These are phyloP conservation scores for Beauveria pseudobassiana DNA, from an alignment of 2,329 filamentous ascomycete species.

Conservation along the genomic window DNA sequence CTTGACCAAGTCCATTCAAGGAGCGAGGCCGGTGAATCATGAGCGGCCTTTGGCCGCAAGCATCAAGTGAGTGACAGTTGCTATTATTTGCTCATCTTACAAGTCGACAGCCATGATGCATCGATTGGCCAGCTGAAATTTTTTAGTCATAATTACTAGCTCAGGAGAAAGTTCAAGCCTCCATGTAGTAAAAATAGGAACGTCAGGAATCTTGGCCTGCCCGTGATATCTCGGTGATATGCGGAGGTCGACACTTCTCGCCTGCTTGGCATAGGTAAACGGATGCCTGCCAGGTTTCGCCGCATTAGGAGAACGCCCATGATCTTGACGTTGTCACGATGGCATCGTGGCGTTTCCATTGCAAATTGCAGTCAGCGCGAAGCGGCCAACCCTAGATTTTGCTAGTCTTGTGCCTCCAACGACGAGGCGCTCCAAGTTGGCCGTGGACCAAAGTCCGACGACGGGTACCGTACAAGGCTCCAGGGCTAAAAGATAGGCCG, in stretches of 20 bases:
- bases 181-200: background rate
- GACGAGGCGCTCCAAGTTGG: background rate
- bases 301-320: background rate
- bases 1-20: too few relatives aligned
- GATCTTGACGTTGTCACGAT: background rate
- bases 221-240: background rate
- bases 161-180: background rate
- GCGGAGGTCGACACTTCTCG: too few relatives aligned
- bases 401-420: background rate
- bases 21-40: background rate
- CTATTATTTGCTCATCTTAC: too few relatives aligned
- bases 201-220: background rate
- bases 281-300: background rate
- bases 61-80: background rate
- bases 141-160: too few relatives aligned
- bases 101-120: background rate
- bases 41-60: background rate
- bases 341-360: too few relatives aligned
- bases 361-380: too few relatives aligned
- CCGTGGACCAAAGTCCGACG: too few relatives aligned
- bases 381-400: background rate
- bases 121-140: background rate
- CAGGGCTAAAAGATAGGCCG: background rate
- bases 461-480: too few relatives aligned
- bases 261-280: too few relatives aligned